Evolutionary conservation across 306 rosid genomes (phyloP).

Genomic region (Medicago lupulina): DNA sequence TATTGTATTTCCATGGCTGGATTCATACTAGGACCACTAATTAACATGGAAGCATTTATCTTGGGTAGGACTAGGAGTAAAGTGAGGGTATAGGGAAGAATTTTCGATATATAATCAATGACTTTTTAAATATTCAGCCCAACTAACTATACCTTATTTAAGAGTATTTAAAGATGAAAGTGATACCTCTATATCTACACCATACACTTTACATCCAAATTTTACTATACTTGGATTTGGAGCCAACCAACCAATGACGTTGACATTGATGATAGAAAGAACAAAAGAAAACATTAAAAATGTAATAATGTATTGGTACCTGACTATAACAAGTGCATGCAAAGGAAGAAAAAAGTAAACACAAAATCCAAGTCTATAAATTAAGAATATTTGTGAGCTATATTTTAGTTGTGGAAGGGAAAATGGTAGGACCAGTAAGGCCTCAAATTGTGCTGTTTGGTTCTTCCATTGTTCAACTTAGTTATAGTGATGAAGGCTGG

Average conservation of each 20-base stretch:
- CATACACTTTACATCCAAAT: slow-evolving; percentile 31
- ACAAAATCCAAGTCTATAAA: slow-evolving; percentile 2
- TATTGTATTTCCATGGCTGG: too few relatives aligned
- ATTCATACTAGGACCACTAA: too few relatives aligned
- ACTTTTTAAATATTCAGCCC: not conserved
- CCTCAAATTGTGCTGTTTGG: slow-evolving; percentile 93
- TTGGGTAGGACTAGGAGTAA: too few relatives aligned
- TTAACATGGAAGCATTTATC: too few relatives aligned
- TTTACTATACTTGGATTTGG: not conserved
- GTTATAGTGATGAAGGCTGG: slow-evolving; percentile 75
- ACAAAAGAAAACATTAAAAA: slow-evolving; percentile 8
- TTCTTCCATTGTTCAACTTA: slow-evolving; percentile 75
- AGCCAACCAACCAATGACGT: not conserved
- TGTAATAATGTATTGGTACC: not conserved
- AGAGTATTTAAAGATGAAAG: not conserved
- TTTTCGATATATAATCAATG: not conserved
- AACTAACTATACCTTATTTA: not conserved
- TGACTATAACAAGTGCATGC: slow-evolving; percentile 14
- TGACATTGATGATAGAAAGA: slow-evolving; percentile 14
- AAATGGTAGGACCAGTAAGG: slow-evolving; percentile 82
- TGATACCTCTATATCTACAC: slow-evolving; percentile 20
- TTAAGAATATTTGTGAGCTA: not conserved
- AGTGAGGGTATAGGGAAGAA: not conserved
- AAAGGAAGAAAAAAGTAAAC: slow-evolving; percentile 4
- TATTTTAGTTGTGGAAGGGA: slow-evolving; percentile 23